phyloP scores from a whole-genome alignment of 257 asterid species.

The Jacaranda mimosifolia region DNA sequence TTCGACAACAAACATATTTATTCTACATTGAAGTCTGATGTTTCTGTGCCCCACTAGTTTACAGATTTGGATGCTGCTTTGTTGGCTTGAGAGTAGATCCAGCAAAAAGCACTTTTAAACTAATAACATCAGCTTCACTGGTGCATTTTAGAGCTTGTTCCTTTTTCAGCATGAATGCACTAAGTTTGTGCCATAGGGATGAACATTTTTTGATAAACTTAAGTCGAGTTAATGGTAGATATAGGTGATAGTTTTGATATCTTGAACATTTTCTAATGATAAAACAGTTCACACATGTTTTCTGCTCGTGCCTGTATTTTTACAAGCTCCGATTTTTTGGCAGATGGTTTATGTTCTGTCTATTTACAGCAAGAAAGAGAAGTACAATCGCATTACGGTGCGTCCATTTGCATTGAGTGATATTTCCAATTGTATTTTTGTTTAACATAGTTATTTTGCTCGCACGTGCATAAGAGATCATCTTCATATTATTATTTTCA shows the following conservation, averaged over 20 bases:
- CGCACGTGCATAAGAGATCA: slow-evolving; percentile 32
- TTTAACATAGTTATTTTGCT: slow-evolving; percentile 11
- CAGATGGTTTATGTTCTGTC: slow-evolving; percentile 87
- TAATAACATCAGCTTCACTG: slow-evolving; percentile 14
- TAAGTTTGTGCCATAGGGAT: slow-evolving; percentile 18
- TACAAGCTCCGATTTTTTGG: slow-evolving; percentile 39
- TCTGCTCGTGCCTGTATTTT: slow-evolving; percentile 27
- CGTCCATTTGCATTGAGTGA: slow-evolving; percentile 33
- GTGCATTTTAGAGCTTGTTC: slow-evolving; percentile 11
- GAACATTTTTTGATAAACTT: background rate
- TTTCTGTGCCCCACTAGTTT: background rate
- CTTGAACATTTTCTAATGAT: slow-evolving; percentile 28
- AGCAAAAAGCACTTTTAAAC: background rate
- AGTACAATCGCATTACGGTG: slow-evolving; percentile 74
- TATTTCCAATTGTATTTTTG: slow-evolving; percentile 19
- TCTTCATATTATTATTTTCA: slow-evolving; percentile 24
- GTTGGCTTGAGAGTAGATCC: slow-evolving; percentile 21
- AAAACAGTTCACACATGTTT: slow-evolving; percentile 19
- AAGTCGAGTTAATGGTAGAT: slow-evolving; percentile 29
- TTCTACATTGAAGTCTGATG: background rate
- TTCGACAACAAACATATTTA: background rate
- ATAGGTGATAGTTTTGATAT: slow-evolving; percentile 26
- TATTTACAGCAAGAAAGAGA: slow-evolving; percentile 79
- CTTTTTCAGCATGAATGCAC: slow-evolving; percentile 13
- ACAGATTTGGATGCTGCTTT: background rate